These are phyloP conservation scores for Beauveria sp. DNA, from an alignment of 2,329 filamentous ascomycete genomes.

Conservation along the genomic window DNA sequence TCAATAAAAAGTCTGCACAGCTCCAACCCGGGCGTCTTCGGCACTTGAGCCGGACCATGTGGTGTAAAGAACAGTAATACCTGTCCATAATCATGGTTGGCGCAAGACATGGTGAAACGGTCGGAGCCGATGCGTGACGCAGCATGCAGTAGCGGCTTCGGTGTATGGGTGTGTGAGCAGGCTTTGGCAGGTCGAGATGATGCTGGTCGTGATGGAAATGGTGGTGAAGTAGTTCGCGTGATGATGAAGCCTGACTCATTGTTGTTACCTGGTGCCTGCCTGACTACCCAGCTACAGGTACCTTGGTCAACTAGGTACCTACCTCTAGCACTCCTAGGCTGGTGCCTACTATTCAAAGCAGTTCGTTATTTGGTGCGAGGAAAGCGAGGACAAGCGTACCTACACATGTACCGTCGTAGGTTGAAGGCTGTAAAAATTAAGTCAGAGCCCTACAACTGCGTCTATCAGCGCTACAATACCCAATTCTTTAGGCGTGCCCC, in stretches of 20 bases:
- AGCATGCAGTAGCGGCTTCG: neutral
- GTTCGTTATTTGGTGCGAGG: too few relatives aligned
- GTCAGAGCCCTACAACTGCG: neutral
- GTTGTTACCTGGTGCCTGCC: too few relatives aligned
- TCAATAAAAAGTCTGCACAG: neutral
- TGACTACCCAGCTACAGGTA: too few relatives aligned
- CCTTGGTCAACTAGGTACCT: too few relatives aligned
- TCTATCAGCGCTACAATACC: neutral
- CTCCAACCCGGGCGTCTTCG: neutral
- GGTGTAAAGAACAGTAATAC: constrained; percentile 1
- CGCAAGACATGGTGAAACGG: neutral
- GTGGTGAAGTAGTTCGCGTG: neutral
- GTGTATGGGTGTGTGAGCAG: too few relatives aligned
- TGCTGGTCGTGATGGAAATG: neutral
- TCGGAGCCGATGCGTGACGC: neutral
- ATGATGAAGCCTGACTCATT: too few relatives aligned
- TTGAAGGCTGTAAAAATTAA: too few relatives aligned
- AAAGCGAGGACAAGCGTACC: too few relatives aligned
- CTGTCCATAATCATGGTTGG: neutral
- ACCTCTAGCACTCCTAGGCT: too few relatives aligned
- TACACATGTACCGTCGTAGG: too few relatives aligned
- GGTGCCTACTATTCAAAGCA: too few relatives aligned
- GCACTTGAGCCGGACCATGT: neutral
- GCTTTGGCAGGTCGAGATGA: too few relatives aligned
- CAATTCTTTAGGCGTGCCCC: neutral